Conservation (phyloP, 768 basidiomycete species). For the Filobasidium wieringae region DNA sequence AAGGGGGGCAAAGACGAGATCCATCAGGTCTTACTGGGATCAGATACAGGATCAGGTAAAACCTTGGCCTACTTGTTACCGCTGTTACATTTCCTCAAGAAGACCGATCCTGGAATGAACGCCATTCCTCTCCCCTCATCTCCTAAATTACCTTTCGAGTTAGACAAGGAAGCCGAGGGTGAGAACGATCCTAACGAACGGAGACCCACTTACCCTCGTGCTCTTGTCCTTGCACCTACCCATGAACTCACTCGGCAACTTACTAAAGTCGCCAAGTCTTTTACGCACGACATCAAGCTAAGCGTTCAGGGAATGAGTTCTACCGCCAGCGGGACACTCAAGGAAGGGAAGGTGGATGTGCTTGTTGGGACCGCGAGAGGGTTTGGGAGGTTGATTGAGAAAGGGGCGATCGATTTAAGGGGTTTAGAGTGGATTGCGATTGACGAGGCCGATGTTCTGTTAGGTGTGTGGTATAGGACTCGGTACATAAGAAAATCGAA, state of each 20-base stretch:
- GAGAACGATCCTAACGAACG: constrained; percentile 9
- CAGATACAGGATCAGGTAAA: constrained; percentile 86
- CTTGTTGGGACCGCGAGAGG: constrained; percentile 53
- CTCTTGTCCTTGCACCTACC: constrained; percentile 71
- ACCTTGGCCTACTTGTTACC: constrained; percentile 82
- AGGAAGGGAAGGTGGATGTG: constrained; percentile 21
- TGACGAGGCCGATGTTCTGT: constrained; percentile 82
- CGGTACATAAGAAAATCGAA: neutral
- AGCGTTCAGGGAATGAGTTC: constrained; percentile 52
- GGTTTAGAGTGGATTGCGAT: constrained; percentile 78
- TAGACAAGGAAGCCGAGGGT: neutral
- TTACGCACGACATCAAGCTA: constrained; percentile 63
- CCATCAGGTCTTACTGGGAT: constrained; percentile 52
- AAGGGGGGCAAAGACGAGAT: constrained; percentile 40
- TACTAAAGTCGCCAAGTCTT: constrained; percentile 57
- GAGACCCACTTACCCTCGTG: constrained; percentile 54
- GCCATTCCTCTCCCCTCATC: constrained; percentile 5
- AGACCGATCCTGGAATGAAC: constrained; percentile 44
- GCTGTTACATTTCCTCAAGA: constrained; percentile 64
- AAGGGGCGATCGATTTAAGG: constrained; percentile 49
- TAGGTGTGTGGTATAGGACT: constrained; percentile 53
- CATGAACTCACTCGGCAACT: constrained; percentile 81
- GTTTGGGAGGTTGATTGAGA: constrained; percentile 47
- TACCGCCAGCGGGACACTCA: constrained; percentile 20
- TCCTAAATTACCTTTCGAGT: neutral